Percentiles rank a stretch among this genome's conserved stretches.
Conservation (phyloP, 345 rosid genomes). For the Citrus hindsii region DNA sequence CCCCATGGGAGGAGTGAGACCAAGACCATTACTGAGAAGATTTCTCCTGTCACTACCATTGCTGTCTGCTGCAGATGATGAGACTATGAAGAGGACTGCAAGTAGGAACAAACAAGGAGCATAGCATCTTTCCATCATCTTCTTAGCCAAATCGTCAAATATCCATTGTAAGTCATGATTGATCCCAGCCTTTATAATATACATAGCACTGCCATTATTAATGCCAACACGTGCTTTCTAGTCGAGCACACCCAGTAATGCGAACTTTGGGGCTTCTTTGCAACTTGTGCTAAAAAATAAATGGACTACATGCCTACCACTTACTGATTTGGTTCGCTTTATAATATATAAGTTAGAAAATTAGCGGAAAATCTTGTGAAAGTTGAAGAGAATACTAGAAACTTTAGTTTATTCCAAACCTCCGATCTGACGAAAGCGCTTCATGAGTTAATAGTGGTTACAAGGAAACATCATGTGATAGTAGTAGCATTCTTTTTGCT, state of each 20-base stretch:
- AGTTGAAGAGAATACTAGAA: background rate
- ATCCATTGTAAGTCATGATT: background rate
- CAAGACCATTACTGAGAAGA: conserved; percentile 21
- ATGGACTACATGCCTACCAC: background rate
- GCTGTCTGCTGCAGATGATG: background rate
- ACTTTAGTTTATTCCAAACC: background rate
- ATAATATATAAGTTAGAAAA: too few relatives aligned
- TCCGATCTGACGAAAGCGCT: background rate
- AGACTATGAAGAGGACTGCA: background rate
- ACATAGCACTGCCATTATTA: background rate
- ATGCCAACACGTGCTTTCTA: background rate
- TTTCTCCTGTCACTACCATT: background rate
- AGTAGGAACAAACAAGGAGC: background rate
- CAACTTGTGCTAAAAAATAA: background rate
- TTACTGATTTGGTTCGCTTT: too few relatives aligned
- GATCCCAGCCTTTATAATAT: background rate
- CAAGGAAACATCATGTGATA: background rate
- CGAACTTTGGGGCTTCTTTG: background rate
- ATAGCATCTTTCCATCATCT: background rate
- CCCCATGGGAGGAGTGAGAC: conserved; percentile 35
- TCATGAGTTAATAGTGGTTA: background rate
- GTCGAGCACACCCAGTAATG: background rate
- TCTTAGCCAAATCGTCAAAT: background rate
- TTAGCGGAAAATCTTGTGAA: background rate
- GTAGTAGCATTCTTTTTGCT: too few relatives aligned